phyloP scores from a whole-genome alignment of 768 basidiomycete genomes.

The Lactarius akahatsu region DNA sequence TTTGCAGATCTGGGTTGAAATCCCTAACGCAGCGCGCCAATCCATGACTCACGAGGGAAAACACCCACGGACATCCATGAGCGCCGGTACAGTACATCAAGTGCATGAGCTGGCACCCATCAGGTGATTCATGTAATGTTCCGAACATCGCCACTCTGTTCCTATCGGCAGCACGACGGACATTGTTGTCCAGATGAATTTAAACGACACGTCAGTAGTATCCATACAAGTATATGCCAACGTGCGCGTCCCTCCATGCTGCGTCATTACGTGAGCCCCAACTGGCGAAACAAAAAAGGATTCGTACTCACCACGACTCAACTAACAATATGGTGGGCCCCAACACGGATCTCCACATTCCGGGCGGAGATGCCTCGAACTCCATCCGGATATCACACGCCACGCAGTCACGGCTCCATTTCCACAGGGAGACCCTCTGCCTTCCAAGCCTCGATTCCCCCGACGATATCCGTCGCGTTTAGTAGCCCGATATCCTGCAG shows the following conservation, averaged over 20 bases:
- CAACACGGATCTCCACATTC: neutral
- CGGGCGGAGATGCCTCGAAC: neutral
- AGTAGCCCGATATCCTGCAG: conserved; percentile 68
- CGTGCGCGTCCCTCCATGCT: neutral
- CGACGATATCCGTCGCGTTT: conserved; percentile 76
- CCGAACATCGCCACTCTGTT: neutral
- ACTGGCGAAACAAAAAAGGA: neutral
- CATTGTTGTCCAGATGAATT: neutral
- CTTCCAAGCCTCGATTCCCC: conserved; percentile 73
- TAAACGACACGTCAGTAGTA: neutral
- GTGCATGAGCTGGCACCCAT: neutral
- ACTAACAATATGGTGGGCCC: neutral
- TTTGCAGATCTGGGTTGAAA: neutral
- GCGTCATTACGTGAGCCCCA: conserved; percentile 11
- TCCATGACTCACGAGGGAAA: conserved; percentile 20
- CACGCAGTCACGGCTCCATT: conserved; percentile 7
- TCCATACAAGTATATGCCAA: neutral
- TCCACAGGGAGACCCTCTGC: conserved; percentile 58
- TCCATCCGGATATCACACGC: neutral
- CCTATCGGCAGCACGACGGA: neutral
- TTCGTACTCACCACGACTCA: conserved; percentile 12
- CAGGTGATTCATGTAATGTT: neutral
- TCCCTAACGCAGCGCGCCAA: neutral
- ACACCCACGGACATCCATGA: neutral
- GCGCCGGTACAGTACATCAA: neutral